A percentile compares a stretch with the other conserved stretches of the same genome.
phyloP scores from a whole-genome alignment of 2,329 filamentous ascomycete species.

The Ascochyta rabiei region DNA sequence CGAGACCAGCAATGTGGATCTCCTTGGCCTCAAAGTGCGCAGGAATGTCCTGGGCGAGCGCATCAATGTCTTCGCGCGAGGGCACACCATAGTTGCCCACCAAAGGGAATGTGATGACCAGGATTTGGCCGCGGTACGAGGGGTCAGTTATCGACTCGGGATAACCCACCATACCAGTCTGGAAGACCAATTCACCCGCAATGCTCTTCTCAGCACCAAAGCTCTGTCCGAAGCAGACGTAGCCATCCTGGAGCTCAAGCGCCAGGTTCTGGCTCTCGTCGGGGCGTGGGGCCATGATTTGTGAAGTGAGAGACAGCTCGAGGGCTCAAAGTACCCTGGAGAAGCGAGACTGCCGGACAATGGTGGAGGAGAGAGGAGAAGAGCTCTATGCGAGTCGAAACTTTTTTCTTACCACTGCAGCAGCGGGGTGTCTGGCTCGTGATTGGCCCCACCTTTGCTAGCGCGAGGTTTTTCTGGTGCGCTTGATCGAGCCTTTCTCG shows the following conservation, averaged over 20 bases:
- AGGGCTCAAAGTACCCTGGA: conserved; percentile 39
- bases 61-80: conserved; percentile 81
- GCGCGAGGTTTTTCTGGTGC: not conserved
- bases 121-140: conserved; percentile 88
- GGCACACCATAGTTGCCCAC: conserved; percentile 98
- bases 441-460: conserved; percentile 5
- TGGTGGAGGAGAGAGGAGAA: conserved; percentile 31
- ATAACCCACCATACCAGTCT: conserved; percentile 99
- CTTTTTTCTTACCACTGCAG: conserved; percentile 14
- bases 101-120: conserved; percentile 94
- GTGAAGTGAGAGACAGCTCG: conserved; percentile 39
- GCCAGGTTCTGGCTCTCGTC: conserved; percentile 68
- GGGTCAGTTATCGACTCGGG: conserved; percentile 91
- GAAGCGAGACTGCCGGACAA: conserved; percentile 42
- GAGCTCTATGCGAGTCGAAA: conserved; percentile 10
- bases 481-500: conserved; percentile 4
- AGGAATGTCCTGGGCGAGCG: conserved; percentile 82
- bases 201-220: conserved; percentile 95
- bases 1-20: conserved; percentile 92
- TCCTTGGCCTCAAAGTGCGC: conserved; percentile 91
- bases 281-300: conserved; percentile 40
- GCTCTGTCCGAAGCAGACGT: conserved; percentile 90
- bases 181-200: conserved; percentile 96
- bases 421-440: conserved; percentile 6
- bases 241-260: conserved; percentile 92